Evolutionary conservation across 768 basidiomycete genomes (phyloP).

Genomic region (Imleria badia): DNA sequence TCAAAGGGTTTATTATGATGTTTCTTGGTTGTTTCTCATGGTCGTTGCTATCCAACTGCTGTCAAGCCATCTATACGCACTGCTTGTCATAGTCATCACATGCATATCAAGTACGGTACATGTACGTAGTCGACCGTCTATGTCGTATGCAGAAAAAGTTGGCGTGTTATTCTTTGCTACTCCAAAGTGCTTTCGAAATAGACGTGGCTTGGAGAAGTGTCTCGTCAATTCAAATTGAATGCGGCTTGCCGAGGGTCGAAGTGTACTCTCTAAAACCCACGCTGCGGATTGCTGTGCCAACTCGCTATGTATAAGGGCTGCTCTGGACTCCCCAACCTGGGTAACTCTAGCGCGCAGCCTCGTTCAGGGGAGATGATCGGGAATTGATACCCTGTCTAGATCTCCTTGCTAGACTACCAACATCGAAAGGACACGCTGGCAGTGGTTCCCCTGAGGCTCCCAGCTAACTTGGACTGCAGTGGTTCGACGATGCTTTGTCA

Average conservation of each 20-base stretch:
- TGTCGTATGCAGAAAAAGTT: slow-evolving; percentile 5
- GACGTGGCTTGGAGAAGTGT: too few species aligned
- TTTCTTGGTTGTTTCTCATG: slow-evolving; percentile 18
- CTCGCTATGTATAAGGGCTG: neutral
- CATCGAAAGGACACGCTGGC: neutral
- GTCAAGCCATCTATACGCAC: slow-evolving; percentile 3
- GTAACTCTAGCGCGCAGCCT: neutral
- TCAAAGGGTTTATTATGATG: slow-evolving; percentile 11
- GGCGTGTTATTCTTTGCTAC: neutral
- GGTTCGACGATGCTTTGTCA: neutral
- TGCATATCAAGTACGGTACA: neutral
- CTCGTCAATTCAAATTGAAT: neutral
- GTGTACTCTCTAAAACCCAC: slow-evolving; percentile 3
- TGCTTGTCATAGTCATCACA: neutral
- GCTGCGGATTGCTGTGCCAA: slow-evolving; percentile 9
- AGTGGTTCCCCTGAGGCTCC: neutral
- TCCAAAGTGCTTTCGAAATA: neutral
- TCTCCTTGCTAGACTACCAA: too few species aligned
- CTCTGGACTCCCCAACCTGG: neutral
- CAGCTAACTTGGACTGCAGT: neutral
- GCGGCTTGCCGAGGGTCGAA: neutral
- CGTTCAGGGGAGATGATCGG: neutral
- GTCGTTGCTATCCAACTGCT: slow-evolving; percentile 9
- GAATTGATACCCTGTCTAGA: neutral
- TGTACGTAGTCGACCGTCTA: neutral